A percentile compares a stretch with the other conserved stretches of the same genome.
phyloP scores from a whole-genome alignment of 179 eudicot species.

The Silene vulgaris region DNA sequence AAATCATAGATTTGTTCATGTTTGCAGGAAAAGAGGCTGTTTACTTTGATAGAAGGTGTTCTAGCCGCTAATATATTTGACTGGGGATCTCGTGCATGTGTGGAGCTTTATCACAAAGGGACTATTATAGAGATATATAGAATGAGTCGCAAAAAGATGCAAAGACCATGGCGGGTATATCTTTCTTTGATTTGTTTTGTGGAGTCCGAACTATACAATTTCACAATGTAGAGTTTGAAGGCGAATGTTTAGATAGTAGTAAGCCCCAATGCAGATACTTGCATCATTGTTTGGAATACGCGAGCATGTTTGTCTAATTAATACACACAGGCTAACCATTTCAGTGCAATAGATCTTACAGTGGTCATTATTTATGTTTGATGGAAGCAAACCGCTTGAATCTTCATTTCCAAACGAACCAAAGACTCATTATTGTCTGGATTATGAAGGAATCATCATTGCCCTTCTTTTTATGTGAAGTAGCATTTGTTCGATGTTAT shows the following conservation, averaged over 20 bases:
- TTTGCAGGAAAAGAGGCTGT: conserved; percentile 68
- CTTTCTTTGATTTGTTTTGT: background rate
- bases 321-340: background rate
- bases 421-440: no score
- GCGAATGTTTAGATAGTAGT: background rate
- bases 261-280: background rate
- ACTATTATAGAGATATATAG: conserved; percentile 93
- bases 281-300: background rate
- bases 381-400: background rate
- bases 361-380: background rate
- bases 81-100: conserved; percentile 99
- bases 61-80: conserved; percentile 98
- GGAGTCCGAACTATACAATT: background rate
- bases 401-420: no score
- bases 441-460: no score
- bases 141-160: conserved; percentile 98
- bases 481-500: no score
- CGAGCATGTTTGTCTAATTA: background rate
- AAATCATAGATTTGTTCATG: background rate
- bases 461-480: no score
- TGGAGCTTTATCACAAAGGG: conserved; percentile 93
- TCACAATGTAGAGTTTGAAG: background rate
- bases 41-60: conserved; percentile 85
- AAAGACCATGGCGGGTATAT: conserved; percentile 91
- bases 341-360: background rate